Evolutionary conservation across 2,329 filamentous ascomycete species (phyloP).

Genomic region (Claviceps arundinis): DNA sequence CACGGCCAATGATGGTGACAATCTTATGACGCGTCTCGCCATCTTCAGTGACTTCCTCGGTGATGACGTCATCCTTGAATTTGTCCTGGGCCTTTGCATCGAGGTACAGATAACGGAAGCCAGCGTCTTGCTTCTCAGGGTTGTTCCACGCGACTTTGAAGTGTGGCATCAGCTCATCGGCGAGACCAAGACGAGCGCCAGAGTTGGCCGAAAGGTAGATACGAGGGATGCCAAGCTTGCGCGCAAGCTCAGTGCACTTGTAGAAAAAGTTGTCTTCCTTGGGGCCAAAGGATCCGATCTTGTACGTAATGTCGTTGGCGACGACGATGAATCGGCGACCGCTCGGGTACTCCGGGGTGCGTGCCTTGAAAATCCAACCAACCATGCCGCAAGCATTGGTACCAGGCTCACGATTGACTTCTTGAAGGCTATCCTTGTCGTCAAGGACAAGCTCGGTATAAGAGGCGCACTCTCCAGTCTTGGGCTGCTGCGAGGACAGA

Average conservation of each 20-base stretch:
- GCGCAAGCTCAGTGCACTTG: slow-evolving; percentile 94
- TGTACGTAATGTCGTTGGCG: slow-evolving; percentile 98
- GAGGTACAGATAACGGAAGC: slow-evolving; percentile 96
- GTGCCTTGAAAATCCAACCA: slow-evolving; percentile 89
- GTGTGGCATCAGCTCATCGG: slow-evolving; percentile 90
- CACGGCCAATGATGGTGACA: slow-evolving; percentile 79
- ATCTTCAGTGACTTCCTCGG: slow-evolving; percentile 72
- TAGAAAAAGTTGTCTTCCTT: slow-evolving; percentile 97
- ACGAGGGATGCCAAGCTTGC: slow-evolving; percentile 86
- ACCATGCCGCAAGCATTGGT: slow-evolving; percentile 98
- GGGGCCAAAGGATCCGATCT: slow-evolving; percentile 95
- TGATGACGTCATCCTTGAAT: slow-evolving; percentile 64
- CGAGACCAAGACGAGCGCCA: slow-evolving; percentile 90
- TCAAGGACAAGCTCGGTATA: slow-evolving; percentile 91
- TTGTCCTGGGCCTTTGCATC: slow-evolving; percentile 74
- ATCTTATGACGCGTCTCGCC: slow-evolving; percentile 91
- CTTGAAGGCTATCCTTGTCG: slow-evolving; percentile 79
- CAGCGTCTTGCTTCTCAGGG: slow-evolving; percentile 60
- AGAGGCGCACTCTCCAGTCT: slow-evolving; percentile 80
- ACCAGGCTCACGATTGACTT: slow-evolving; percentile 88
- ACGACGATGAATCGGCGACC: slow-evolving; percentile 91
- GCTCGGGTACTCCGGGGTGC: slow-evolving; percentile 86
- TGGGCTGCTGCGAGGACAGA: slow-evolving; percentile 68
- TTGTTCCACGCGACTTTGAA: slow-evolving; percentile 98
- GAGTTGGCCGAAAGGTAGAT: slow-evolving; percentile 99